Evolutionary conservation across 305 asterid species (phyloP), one percentile per base, ranked within the genome.

Genomic region (Solanum hybrid): DNA sequence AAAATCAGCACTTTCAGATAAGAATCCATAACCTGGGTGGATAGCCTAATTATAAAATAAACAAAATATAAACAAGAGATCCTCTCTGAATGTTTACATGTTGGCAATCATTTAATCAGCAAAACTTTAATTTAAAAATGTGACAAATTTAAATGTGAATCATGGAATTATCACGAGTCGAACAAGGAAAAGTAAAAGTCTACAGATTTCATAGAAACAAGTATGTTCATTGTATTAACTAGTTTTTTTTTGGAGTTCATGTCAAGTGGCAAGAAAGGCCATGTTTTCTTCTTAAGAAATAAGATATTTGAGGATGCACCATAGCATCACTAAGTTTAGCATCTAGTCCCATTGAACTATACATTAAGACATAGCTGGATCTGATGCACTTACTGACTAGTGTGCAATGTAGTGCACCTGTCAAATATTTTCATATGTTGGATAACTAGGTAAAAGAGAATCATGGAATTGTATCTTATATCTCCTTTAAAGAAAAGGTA

Each of bases 1-100:
- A 91, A 96, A 96, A 71, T 95, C 96, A 71, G 98, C 93, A 91
- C 99, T 96, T 92, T 97, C 99, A 38, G 99, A 97, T 93, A 97
- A 93, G 95, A 97, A 97, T 86, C 99, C 99, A 90, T 97, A 96
- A 90, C 99, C 99, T 79, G 99, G 99, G 93, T 97, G 99, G 97
- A 97, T 94, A 90, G 99, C 99, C 99, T 97, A 93, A 90, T 92
- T 85, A 96, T 92, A 94, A 93, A 93, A 92, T 87, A 85, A 56
- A 85, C 31, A 85, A 32, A 92, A 38, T 69, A 71, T 40, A 51
- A 85, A 85, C 24, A 78, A 90, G 56, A 78, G 32, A 88, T 72
- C 31, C 89, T 77, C 86, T 36, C 37, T 85, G 86, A 89, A 80
- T 42, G 26, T 42, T 32, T 84, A 26, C 22, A 19, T 73, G 82